A percentile compares a stretch with the other conserved stretches of the same genome.
Conservation (phyloP, 768 basidiomycete species). For the Calocybe cyanea region DNA sequence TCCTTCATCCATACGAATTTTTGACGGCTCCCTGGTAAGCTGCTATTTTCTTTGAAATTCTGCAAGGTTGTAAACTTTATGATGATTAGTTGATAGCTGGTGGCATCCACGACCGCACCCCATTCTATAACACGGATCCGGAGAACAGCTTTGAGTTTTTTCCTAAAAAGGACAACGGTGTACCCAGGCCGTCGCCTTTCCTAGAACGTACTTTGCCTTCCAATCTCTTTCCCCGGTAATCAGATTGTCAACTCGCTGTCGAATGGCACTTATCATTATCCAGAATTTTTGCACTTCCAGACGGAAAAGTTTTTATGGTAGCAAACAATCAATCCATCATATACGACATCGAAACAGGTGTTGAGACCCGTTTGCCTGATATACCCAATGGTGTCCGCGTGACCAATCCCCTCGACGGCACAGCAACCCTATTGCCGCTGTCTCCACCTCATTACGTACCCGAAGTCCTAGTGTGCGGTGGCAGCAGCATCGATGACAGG, state of each 20-base stretch:
- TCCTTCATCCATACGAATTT: constrained; percentile 31
- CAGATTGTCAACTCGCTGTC: constrained; percentile 7
- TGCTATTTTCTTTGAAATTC: not conserved
- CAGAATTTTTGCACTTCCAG: constrained; percentile 28
- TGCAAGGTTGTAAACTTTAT: not conserved
- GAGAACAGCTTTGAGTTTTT: constrained; percentile 50
- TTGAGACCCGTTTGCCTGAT: constrained; percentile 35
- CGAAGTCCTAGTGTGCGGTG: constrained; percentile 46
- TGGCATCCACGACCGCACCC: constrained; percentile 26
- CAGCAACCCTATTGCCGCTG: constrained; percentile 33
- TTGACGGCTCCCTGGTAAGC: constrained; percentile 28
- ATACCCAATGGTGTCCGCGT: constrained; percentile 43
- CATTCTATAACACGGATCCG: constrained; percentile 40
- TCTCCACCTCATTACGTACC: constrained; percentile 37
- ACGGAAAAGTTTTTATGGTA: constrained; percentile 37
- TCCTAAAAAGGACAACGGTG: constrained; percentile 36
- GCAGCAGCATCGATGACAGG: constrained; percentile 30
- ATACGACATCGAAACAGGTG: constrained; percentile 35
- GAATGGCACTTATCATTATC: not conserved
- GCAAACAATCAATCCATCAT: constrained; percentile 41
- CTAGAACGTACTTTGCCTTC: constrained; percentile 19
- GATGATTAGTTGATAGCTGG: constrained; percentile 19
- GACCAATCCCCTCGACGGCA: constrained; percentile 37
- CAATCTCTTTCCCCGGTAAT: constrained; percentile 19
- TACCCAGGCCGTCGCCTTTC: not conserved